These are phyloP conservation scores for Fusarium annulatum DNA, from an alignment of 2,329 filamentous ascomycete genomes.

Conservation along the genomic window DNA sequence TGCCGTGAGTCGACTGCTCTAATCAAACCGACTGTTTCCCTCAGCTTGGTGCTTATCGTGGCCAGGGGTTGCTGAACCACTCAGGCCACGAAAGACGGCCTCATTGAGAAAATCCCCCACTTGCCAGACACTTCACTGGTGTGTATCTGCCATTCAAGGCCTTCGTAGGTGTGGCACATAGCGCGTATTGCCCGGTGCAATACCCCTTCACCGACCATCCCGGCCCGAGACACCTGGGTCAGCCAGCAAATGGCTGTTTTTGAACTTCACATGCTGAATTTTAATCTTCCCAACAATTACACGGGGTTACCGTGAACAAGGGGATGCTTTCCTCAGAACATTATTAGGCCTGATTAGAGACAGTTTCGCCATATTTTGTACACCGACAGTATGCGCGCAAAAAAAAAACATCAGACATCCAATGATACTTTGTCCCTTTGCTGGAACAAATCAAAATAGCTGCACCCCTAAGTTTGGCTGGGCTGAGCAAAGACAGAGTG, in stretches of 20 bases:
- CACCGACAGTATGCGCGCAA: slow-evolving; percentile 1
- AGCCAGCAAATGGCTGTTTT: slow-evolving; percentile 15
- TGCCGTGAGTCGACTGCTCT: slow-evolving; percentile 20
- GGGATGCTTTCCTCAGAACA: slow-evolving; percentile 6
- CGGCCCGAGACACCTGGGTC: slow-evolving; percentile 30
- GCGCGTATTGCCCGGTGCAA: slow-evolving; percentile 19
- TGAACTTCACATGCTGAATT: slow-evolving; percentile 20
- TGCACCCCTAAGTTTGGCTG: slow-evolving; percentile 28
- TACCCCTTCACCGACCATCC: slow-evolving; percentile 35
- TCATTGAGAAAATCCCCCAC: slow-evolving; percentile 16
- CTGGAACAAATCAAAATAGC: slow-evolving; percentile 17
- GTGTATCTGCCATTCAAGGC: background rate
- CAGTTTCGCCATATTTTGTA: background rate
- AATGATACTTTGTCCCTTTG: slow-evolving; percentile 26
- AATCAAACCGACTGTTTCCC: slow-evolving; percentile 26
- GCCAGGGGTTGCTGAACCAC: slow-evolving; percentile 15
- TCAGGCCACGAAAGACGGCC: slow-evolving; percentile 29
- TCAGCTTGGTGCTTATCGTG: slow-evolving; percentile 32
- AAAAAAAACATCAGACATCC: slow-evolving; percentile 7
- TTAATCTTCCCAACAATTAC: slow-evolving; percentile 20
- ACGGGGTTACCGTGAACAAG: slow-evolving; percentile 11
- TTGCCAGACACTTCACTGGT: background rate
- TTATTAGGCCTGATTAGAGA: slow-evolving; percentile 1
- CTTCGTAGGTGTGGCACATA: slow-evolving; percentile 18
- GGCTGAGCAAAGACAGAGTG: slow-evolving; percentile 23